Base-by-base conservation (phyloP, 1,284 basidiomycete species). In the Apiotrichum akiyoshidainum region DNA sequence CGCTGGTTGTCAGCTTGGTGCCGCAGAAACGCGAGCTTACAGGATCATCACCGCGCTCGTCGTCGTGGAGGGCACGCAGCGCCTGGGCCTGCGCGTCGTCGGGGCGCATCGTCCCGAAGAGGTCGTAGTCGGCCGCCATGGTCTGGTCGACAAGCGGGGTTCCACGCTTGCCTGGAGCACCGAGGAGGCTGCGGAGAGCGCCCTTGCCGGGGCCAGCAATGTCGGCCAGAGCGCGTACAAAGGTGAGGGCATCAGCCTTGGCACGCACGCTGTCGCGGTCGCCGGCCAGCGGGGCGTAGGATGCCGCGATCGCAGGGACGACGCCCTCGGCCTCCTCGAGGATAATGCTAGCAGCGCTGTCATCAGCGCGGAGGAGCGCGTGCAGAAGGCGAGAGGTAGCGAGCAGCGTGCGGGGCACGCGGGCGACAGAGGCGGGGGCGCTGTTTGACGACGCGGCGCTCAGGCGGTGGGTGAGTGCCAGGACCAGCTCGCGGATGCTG, bases 191-290 rank as follows among this genome's bases (percentile, higher is more conserved):
- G 33, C 65, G 49, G 31, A 66, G 62, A 22, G 57, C 63, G n/a
- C 42, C 55, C 7, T 39, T 51, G 2, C 55, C 58, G 3, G 50
- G 45, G 0, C 63, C 59, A 45, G 57, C 47, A 12, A 60, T 34
- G 11, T 55, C 60, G 10, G 65, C 54, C 9, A 73, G 54, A 22
- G 64, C 57, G 14, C 64, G 59, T 21, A 65, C 61, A 7, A 72
- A 57, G 19, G 68, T 48, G 13, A 73, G 56, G 4, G 66, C 63
- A 45, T 66, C 65, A 6, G 62, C 60, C 54, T 69, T 73, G 8
- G 52, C 55, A 10, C 55, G 46, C 11, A 65, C 22, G 0, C 19
- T 59, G 17, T 55, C 57, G 11, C 47, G 49, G 12, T 53, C 52
- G 9, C 26, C 39, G 7, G 12, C 34, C 31, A 69, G 51, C 10